Conservation (phyloP, 2,329 filamentous ascomycete genomes). For the Alternaria postmessia region DNA sequence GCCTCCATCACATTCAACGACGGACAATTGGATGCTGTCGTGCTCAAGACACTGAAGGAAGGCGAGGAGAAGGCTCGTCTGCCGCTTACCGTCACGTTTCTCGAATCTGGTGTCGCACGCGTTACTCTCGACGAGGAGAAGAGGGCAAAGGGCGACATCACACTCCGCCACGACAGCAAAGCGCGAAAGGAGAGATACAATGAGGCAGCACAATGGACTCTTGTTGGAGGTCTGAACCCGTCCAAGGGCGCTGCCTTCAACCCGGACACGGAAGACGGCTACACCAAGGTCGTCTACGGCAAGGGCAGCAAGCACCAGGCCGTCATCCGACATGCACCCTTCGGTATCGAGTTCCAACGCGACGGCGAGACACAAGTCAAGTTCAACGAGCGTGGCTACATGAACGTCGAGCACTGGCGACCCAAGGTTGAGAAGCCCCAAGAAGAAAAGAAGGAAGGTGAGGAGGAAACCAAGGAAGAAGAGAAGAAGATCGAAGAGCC, state of each 20-base stretch:
- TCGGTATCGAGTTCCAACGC: constrained; percentile 84
- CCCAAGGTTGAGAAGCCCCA: constrained; percentile 74
- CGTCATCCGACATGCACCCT: constrained; percentile 82
- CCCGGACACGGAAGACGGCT: constrained; percentile 70
- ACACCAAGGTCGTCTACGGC: constrained; percentile 80
- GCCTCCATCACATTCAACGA: constrained; percentile 78
- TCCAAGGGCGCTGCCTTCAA: constrained; percentile 76
- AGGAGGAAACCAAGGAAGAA: constrained; percentile 53
- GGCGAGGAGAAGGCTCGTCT: constrained; percentile 75
- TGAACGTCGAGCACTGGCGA: constrained; percentile 97
- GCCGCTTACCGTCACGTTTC: constrained; percentile 85
- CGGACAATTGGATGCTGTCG: constrained; percentile 78
- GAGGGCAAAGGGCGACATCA: constrained; percentile 86
- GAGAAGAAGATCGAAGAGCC: constrained; percentile 53
- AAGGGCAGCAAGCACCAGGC: constrained; percentile 79
- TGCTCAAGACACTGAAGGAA: constrained; percentile 79
- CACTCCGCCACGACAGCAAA: constrained; percentile 82
- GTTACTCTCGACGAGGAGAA: constrained; percentile 92
- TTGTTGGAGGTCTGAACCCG: constrained; percentile 80
- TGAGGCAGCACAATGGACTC: constrained; percentile 83
- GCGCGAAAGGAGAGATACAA: constrained; percentile 93
- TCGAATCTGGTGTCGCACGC: constrained; percentile 86
- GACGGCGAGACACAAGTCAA: constrained; percentile 83
- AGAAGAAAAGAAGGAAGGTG: constrained; percentile 59
- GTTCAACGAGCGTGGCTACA: constrained; percentile 85